Conservation (phyloP, 1,139 yeast species). For the Candida glucosophila region DNA sequence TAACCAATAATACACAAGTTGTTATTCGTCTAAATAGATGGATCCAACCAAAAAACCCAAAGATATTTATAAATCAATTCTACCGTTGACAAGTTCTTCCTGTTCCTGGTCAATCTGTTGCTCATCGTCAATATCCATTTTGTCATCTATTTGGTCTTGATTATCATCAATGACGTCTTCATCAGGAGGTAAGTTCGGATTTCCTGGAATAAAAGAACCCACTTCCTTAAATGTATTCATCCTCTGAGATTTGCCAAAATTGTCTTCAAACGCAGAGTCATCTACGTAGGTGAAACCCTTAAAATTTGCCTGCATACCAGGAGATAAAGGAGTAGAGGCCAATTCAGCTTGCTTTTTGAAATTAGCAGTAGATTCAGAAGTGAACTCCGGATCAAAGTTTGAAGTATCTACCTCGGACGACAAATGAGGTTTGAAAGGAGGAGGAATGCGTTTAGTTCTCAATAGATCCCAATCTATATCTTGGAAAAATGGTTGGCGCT, state of each 20-base stretch:
- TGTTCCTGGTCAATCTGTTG: conserved; percentile 28
- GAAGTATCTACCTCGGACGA: conserved; percentile 88
- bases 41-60: no score
- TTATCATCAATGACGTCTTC: conserved; percentile 79
- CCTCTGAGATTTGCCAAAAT: conserved; percentile 44
- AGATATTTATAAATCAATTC: conserved; percentile 59
- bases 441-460: conserved; percentile 78
- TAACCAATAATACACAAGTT: no score
- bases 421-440: conserved; percentile 94
- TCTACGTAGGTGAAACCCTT: conserved; percentile 95
- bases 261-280: conserved; percentile 87
- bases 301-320: conserved; percentile 92
- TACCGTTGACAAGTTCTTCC: conserved; percentile 84
- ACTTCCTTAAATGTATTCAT: conserved; percentile 46
- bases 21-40: no score
- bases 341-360: conserved; percentile 61
- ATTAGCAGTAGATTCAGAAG: conserved; percentile 80
- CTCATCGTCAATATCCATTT: conserved; percentile 45
- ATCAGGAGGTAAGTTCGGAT: conserved; percentile 72
- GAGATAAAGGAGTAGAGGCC: conserved; percentile 77
- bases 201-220: conserved; percentile 70
- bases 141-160: conserved; percentile 50
- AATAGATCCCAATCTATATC: conserved; percentile 87
- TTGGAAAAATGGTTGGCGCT: conserved; percentile 82
- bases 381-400: conserved; percentile 95